A percentile compares a stretch with the other conserved stretches of the same genome.
phyloP scores from a whole-genome alignment of 2,329 filamentous ascomycete genomes.

The Fusarium sp. region DNA sequence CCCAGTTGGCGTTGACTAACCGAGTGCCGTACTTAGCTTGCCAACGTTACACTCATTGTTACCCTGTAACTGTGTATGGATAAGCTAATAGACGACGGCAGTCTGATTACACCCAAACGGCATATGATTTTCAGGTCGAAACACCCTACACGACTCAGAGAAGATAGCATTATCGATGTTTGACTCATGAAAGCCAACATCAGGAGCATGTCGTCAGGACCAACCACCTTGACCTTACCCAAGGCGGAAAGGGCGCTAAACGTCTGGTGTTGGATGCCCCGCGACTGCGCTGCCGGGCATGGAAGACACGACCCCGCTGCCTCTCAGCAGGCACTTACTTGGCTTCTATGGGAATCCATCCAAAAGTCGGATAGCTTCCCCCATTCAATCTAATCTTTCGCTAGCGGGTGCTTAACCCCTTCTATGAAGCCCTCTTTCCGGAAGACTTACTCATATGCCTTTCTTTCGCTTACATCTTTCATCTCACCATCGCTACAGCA shows the following conservation, averaged over 20 bases:
- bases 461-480: constrained; percentile 1
- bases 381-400: constrained; percentile 9
- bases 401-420: constrained; percentile 19
- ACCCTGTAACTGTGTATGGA: background rate
- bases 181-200: constrained; percentile 20
- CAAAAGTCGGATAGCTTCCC: constrained; percentile 32
- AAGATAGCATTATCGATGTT: constrained; percentile 7
- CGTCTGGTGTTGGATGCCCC: constrained; percentile 13
- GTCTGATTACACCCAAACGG: background rate
- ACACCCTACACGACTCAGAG: constrained; percentile 22
- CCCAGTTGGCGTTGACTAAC: background rate
- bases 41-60: background rate
- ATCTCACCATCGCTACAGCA: background rate
- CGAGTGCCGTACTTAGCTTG: background rate
- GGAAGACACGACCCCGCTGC: constrained; percentile 29
- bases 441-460: constrained; percentile 8
- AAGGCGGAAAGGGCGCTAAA: constrained; percentile 27
- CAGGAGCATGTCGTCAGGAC: background rate
- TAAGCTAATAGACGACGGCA: background rate
- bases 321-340: constrained; percentile 11
- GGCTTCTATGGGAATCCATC: constrained; percentile 26
- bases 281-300: constrained; percentile 15
- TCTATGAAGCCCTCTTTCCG: background rate
- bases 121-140: background rate
- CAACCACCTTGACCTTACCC: constrained; percentile 1